These are phyloP conservation scores for Amphirosellinia nigrospora DNA, from an alignment of 495 filamentous ascomycete genomes.

Conservation along the genomic window DNA sequence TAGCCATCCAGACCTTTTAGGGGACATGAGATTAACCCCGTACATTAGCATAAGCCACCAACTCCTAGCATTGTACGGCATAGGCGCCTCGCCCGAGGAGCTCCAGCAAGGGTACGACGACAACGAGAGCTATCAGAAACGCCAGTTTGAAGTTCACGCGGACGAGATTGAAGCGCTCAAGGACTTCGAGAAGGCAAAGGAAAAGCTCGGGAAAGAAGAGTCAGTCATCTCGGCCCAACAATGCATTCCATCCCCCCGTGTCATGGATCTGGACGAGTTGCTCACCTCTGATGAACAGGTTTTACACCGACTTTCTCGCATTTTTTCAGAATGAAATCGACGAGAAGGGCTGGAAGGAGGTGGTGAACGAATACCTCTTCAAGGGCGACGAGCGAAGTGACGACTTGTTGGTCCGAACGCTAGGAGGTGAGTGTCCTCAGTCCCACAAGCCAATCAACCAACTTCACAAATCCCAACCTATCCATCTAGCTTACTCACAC, in stretches of 20 bases:
- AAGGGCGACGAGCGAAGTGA: constrained; percentile 64
- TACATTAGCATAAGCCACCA: constrained; percentile 71
- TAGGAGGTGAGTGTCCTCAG: constrained; percentile 49
- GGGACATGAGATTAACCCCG: constrained; percentile 43
- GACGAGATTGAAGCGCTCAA: constrained; percentile 57
- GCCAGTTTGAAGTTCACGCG: constrained; percentile 46
- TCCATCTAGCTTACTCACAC: constrained; percentile 20
- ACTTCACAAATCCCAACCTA: background rate
- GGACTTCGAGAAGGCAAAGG: constrained; percentile 56
- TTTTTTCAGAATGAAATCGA: constrained; percentile 79
- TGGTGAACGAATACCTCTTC: constrained; percentile 71
- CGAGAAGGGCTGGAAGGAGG: constrained; percentile 60
- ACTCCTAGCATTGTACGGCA: constrained; percentile 74
- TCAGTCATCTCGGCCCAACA: constrained; percentile 26
- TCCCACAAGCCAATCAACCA: background rate
- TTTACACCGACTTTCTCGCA: constrained; percentile 71
- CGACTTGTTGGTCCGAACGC: constrained; percentile 64
- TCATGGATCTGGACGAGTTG: no score
- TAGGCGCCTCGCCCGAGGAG: constrained; percentile 65
- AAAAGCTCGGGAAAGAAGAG: constrained; percentile 52
- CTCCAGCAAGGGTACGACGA: constrained; percentile 64
- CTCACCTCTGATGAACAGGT: constrained; percentile 23
- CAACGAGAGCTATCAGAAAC: constrained; percentile 68
- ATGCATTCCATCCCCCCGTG: background rate
- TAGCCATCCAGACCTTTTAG: background rate